Evolutionary conservation across 2,329 filamentous ascomycete species (phyloP), one percentile per base, ranked within the genome.

Genomic region (Colletotrichum eleusines): DNA sequence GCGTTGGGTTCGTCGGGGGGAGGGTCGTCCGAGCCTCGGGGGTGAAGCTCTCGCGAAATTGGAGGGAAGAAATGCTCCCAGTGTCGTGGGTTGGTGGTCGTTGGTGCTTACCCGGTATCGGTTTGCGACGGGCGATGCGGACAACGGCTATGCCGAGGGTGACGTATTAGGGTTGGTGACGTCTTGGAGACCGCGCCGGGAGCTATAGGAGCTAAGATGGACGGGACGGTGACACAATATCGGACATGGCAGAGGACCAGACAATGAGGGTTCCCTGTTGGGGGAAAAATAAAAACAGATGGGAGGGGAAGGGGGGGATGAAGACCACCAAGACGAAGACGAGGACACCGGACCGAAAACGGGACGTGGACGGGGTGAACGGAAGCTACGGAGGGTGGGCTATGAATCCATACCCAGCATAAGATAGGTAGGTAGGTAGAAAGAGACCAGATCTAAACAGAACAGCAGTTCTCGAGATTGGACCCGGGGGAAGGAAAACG

Each of bases 141-240:
- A 53, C 51, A 63, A 33, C 26, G 23, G n/a, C 40, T 42, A 23
- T 50, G n/a, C 18, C 50, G 42, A 28, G n/a, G 1, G 58, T 71
- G 69, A 71, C 68, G 68, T 71, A 60, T 63, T 61, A 33, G 50
- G 48, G n/a, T 70, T 44, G 40, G 63, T 67, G 67, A 70, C 63
- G 68, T 70, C 63, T 59, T 63, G 42, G 23, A 38, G 44, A 28
- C 33, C 23, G 57, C 53, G 57, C 46, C 40, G 57, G 63, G 35
- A 68, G 58, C 69, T 63, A 55, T 63, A 60, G 53, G 57, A 60
- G 61, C 59, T 40, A 51, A 18, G 38, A 57, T 26, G 57, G 23
- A 35, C 16, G 51, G 31, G 28, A 65, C n/a, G 23, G 20, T 44
- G 53, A 46, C 57, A 35, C 51, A 58, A n/a, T n/a, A n/a, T 20